A percentile compares a stretch with the other conserved stretches of the same genome.
Conservation (phyloP, 2,329 filamentous ascomycete species). For the Fusarium nygamai region DNA sequence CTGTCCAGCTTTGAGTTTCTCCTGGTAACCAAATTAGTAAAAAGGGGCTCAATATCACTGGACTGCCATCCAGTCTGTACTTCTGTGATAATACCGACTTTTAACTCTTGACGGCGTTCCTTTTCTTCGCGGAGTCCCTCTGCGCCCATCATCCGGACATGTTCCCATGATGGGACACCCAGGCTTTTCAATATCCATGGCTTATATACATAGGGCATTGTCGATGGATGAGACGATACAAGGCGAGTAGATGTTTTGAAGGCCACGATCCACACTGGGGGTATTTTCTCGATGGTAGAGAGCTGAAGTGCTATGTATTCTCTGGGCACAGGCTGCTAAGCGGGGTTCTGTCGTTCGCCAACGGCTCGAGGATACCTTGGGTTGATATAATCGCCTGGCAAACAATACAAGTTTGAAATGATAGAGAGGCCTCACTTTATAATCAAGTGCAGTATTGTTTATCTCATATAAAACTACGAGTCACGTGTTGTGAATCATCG, state of each 20-base stretch:
- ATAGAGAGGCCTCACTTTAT: neutral
- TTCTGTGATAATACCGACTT: neutral
- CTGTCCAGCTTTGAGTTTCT: neutral
- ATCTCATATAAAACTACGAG: neutral
- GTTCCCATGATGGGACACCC: neutral
- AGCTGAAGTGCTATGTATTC: neutral
- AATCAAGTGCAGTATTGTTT: neutral
- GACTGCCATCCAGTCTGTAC: neutral
- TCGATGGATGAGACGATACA: neutral
- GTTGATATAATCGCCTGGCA: neutral
- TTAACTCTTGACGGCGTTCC: neutral
- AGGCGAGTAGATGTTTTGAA: neutral
- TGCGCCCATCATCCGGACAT: neutral
- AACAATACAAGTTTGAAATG: neutral
- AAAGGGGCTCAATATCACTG: neutral
- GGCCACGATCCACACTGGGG: neutral
- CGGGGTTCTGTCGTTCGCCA: neutral
- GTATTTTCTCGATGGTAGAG: neutral
- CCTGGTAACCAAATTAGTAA: neutral
- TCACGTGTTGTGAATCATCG: neutral
- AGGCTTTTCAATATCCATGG: neutral
- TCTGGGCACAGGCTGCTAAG: neutral
- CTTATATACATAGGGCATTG: neutral
- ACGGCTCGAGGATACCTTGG: neutral
- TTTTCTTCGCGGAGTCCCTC: neutral